Evolutionary conservation across 1,139 yeast genomes (phyloP).

Genomic region (Suhomyces wounanorum): DNA sequence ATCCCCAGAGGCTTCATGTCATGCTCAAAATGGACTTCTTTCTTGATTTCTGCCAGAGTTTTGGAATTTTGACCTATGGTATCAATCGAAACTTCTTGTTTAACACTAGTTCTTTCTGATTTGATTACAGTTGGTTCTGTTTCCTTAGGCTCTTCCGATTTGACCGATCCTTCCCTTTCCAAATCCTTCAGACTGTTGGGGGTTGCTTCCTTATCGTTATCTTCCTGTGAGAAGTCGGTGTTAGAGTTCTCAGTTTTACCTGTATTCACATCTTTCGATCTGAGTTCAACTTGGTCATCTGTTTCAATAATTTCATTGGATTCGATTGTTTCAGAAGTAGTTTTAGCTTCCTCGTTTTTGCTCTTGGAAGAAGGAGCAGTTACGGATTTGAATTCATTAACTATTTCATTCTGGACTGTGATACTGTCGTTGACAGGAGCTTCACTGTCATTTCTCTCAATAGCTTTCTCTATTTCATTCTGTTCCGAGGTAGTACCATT

Average conservation of each 20-base stretch:
- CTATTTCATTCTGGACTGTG: too few relatives aligned
- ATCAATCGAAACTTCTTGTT: background rate
- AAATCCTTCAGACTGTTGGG: background rate
- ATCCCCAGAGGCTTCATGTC: conserved; percentile 13
- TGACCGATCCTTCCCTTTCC: background rate
- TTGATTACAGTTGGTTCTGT: background rate
- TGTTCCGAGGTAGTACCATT: background rate
- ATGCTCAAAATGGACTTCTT: conserved; percentile 32
- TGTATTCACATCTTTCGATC: background rate
- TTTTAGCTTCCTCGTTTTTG: background rate
- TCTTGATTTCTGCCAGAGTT: background rate
- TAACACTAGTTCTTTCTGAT: background rate
- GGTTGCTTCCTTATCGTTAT: background rate
- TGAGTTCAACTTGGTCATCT: background rate
- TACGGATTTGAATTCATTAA: too few relatives aligned
- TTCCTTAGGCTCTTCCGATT: background rate
- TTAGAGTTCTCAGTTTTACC: background rate
- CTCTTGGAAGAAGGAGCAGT: background rate
- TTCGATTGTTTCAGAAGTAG: background rate
- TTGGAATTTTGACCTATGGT: background rate
- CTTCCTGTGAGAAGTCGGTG: background rate
- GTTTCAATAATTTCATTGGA: background rate
- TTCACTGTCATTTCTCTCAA: too few relatives aligned
- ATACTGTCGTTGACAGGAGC: too few relatives aligned
- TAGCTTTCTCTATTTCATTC: background rate